A percentile compares a stretch with the other conserved stretches of the same genome.
Evolutionary conservation across 192 early-diverging fungal genomes (phyloP).

Genomic region (Thoreauomyces humboldtii): DNA sequence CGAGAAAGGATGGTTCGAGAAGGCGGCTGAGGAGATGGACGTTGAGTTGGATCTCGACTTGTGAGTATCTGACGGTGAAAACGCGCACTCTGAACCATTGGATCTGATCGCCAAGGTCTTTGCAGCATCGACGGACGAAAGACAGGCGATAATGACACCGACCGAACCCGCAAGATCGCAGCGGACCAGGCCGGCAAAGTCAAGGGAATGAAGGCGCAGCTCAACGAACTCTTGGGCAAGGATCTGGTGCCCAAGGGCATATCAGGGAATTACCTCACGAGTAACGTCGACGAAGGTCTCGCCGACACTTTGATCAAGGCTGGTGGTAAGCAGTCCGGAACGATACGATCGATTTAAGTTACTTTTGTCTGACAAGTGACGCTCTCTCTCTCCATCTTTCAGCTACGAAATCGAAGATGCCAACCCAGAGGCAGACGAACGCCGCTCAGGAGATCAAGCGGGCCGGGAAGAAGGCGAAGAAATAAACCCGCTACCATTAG

Average conservation of each 20-base stretch:
- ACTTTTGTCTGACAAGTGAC: neutral
- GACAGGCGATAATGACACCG: neutral
- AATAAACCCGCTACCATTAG: no score
- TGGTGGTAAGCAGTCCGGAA: conserved; percentile 5
- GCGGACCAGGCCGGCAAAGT: neutral
- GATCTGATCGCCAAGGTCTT: neutral
- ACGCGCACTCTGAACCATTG: neutral
- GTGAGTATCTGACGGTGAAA: neutral
- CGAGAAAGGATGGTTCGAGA: conserved; percentile 74
- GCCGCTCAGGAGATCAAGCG: conserved; percentile 11
- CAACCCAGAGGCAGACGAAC: conserved; percentile 1
- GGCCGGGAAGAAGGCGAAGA: neutral
- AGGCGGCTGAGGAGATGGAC: conserved; percentile 76
- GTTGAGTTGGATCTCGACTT: conserved; percentile 74
- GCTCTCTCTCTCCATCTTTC: neutral
- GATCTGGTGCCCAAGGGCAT: conserved; percentile 42
- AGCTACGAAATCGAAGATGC: conserved; percentile 9
- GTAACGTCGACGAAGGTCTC: conserved; percentile 28
- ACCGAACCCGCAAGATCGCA: neutral
- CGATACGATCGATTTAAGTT: neutral
- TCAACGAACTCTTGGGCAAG: conserved; percentile 19
- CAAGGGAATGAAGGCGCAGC: neutral
- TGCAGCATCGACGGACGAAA: neutral
- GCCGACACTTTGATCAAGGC: conserved; percentile 24
- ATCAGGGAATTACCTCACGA: conserved; percentile 38